Conservation (phyloP, 164 flowering plant genomes). For the Macadamia integrifolia region DNA sequence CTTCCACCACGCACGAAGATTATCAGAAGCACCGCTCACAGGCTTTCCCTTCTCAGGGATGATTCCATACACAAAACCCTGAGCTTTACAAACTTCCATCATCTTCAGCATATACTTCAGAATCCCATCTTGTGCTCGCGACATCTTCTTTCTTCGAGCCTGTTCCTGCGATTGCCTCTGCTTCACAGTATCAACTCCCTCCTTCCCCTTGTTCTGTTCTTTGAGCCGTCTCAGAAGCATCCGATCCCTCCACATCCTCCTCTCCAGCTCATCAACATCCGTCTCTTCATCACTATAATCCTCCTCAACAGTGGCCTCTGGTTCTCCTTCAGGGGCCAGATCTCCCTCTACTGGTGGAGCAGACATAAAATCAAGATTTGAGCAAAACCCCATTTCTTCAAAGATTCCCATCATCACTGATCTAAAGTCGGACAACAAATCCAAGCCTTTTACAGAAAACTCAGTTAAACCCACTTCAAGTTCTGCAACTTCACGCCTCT, state of each 20-base stretch:
- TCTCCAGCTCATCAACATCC: slow-evolving; percentile 53
- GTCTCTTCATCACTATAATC: slow-evolving; percentile 50
- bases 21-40: slow-evolving; percentile 90
- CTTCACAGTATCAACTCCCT: slow-evolving; percentile 32
- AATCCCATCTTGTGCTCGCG: slow-evolving; percentile 83
- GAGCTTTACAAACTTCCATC: slow-evolving; percentile 94
- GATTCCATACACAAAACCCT: slow-evolving; percentile 86
- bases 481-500: background rate
- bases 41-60: slow-evolving; percentile 91
- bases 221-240: slow-evolving; percentile 40
- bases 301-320: slow-evolving; percentile 38
- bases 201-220: slow-evolving; percentile 47
- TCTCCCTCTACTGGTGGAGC: slow-evolving; percentile 20
- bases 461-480: background rate
- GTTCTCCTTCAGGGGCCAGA: slow-evolving; percentile 23
- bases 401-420: slow-evolving; percentile 25
- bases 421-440: background rate
- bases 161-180: slow-evolving; percentile 62
- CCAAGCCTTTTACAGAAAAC: background rate
- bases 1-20: slow-evolving; percentile 91
- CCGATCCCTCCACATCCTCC: slow-evolving; percentile 52
- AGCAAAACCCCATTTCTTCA: slow-evolving; percentile 26
- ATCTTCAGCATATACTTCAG: slow-evolving; percentile 81
- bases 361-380: slow-evolving; percentile 24
- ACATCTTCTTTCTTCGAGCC: slow-evolving; percentile 87